A percentile compares a stretch with the other conserved stretches of the same genome.
Conservation (phyloP, 257 asterid genomes). For the Solanum infundibuliforme region DNA sequence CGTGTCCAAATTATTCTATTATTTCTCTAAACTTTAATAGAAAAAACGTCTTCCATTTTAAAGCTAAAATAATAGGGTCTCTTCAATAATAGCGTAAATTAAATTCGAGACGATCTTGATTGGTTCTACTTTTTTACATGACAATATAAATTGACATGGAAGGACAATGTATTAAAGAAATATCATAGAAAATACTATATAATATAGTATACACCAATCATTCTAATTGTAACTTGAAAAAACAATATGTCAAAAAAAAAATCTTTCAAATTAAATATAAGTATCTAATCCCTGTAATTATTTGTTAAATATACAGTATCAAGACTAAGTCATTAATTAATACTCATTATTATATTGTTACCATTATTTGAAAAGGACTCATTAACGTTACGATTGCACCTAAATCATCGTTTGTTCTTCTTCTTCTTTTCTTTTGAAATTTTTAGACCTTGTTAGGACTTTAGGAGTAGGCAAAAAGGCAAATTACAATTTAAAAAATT, state of each 20-base stretch:
- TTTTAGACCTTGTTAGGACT: background rate
- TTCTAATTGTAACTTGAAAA: background rate
- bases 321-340: background rate
- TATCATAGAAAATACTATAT: background rate
- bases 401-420: background rate
- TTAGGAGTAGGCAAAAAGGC: background rate
- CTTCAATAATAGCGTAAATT: background rate
- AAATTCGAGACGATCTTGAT: too few species aligned
- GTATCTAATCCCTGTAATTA: background rate
- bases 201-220: background rate
- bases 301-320: too few species aligned
- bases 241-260: background rate
- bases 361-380: background rate
- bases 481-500: background rate
- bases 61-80: background rate
- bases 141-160: too few species aligned
- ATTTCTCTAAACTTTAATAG: background rate
- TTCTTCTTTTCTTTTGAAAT: background rate
- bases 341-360: background rate
- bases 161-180: background rate
- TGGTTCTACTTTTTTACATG: background rate
- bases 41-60: background rate
- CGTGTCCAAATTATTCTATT: background rate
- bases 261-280: background rate
- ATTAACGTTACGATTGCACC: background rate